Conservation (phyloP, 2,329 filamentous ascomycete species). For the Chalaropsis ovoidea region DNA sequence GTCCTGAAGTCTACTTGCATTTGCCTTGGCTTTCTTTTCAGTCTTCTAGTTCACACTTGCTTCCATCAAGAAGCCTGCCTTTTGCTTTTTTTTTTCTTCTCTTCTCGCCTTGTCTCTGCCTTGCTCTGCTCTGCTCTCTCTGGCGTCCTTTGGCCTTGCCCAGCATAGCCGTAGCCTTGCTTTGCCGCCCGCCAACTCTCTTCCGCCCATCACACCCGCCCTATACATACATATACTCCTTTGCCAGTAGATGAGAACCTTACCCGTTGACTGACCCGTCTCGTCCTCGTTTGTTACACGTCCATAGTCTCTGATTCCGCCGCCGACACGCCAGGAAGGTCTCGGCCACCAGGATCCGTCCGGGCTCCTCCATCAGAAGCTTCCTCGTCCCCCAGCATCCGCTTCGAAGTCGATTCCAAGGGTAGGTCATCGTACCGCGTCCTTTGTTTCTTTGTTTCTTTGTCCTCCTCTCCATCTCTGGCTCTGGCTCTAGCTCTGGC, state of each 20-base stretch:
- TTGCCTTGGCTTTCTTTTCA: neutral
- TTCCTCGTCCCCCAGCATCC: constrained; percentile 19
- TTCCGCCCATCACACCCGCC: neutral
- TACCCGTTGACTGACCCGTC: constrained; percentile 1
- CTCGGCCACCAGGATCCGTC: constrained; percentile 18
- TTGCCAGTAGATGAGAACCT: neutral
- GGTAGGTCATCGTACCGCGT: constrained; percentile 13
- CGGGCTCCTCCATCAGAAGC: constrained; percentile 8
- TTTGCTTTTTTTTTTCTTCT: neutral
- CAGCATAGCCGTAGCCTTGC: constrained; percentile 12
- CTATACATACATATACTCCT: neutral
- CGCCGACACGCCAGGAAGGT: constrained; percentile 20
- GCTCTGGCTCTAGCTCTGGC: neutral
- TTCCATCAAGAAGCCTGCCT: neutral
- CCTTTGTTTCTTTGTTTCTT: neutral
- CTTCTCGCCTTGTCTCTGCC: neutral
- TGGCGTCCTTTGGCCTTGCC: neutral
- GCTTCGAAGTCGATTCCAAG: constrained; percentile 21
- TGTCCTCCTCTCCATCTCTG: neutral
- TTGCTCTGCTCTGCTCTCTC: too few relatives aligned
- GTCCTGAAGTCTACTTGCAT: neutral
- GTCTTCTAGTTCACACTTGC: neutral
- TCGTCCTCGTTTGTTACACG: constrained; percentile 1
- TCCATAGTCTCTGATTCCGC: constrained; percentile 20
- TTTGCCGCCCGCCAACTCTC: neutral